Base-by-base conservation (phyloP, 192 early-diverging fungal species). In the Coemansia sp. region DNA sequence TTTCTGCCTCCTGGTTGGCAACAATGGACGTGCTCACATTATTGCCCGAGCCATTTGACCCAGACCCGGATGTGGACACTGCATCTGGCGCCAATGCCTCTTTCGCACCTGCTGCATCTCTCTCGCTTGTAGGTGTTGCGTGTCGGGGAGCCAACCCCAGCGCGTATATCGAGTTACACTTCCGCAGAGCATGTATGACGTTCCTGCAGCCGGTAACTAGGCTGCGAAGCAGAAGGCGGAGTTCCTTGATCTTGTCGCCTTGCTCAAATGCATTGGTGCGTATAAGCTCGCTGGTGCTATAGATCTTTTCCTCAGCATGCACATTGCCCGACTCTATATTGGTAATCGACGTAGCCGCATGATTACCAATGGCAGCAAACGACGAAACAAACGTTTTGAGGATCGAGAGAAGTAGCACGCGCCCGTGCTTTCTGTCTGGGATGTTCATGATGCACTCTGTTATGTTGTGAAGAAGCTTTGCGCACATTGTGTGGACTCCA, bases 401-500 rank as follows among this genome's bases (percentile, higher is more conserved):
- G 20, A 95, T 93, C 29, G 88, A 84, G 52, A 94, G 86, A 21
- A 94, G 77, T 51, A 94, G 80, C 16, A 87, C 84, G 45, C 92
- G 86, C 30, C 79, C 91, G 73, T 84, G 67, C n/a, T 58, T 64
- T 52, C 89, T 87, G 62, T 86, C 86, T 13, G 84, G 86, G 53
- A 86, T 89, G 58, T 85, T 87, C 55, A 90, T 84, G 70, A 94
- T 89, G 55, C 88, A 90, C 53, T 98, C 97, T 13, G 95, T 91
- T 23, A 98, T 74, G 70, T 95, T 95, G 42, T 95, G 75, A 16
- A 99, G 83, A 26, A 99, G 79, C 68, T 97, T 98, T 60, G 89
- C 90, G 65, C 95, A 96, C 94, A 98, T 95, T 2, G 94, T 97
- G 73, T 98, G 97, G 39, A 98, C 93, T 59, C 89, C 91, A 0